Evolutionary conservation across 2,329 filamentous ascomycete genomes (phyloP), one percentile per base, ranked within the genome.

Genomic region (Neopestalotiopsis rosae): DNA sequence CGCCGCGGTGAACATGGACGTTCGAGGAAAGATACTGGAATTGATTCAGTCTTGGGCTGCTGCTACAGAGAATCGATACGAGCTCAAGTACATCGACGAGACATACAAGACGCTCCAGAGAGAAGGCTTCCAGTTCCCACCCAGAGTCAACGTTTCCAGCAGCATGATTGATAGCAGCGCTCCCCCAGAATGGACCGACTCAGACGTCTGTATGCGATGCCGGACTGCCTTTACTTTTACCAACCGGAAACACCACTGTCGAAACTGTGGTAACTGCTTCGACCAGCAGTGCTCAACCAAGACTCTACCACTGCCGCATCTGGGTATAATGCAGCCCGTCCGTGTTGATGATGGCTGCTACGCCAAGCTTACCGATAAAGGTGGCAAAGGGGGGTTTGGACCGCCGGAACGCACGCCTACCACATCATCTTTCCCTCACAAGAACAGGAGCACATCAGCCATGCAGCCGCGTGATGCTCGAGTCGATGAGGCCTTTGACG

Each of bases 141-240:
- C 96, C 4, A 93, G 91, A 76, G 90, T 91, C 56, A 90, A 93
- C 32, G 92, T 99, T 59, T 88, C 95, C n/a, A 97, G 94, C 81
- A 98, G 92, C 81, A 99, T 99, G 95, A 90, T 98, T 73, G 95
- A 99, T 79, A 98, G 94, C 79, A 97, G 92, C 76, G 96, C 96
- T 91, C 96, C 96, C 10, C 96, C 96, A 0, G 96, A 99, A 82
- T 99, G 96, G 96, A 91, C 91, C 65, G 96, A 99, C 81, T 98
- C 95, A 12, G 96, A 99, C 76, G 95, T 99, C 40, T 99, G 96
- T 80, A 98, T 99, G 94, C 92, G 96, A 78, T 99, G 96, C 80
- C 91, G 96, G 74, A 98, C 95, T 13, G 83, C 94, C 20, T 99
- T 99, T 76, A 98, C 94, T 62, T 98, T 99, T 78, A 99, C 95